A percentile compares a stretch with the other conserved stretches of the same genome.
phyloP scores from a whole-genome alignment of 192 early-diverging fungal species.

The Obelidium mucronatum region DNA sequence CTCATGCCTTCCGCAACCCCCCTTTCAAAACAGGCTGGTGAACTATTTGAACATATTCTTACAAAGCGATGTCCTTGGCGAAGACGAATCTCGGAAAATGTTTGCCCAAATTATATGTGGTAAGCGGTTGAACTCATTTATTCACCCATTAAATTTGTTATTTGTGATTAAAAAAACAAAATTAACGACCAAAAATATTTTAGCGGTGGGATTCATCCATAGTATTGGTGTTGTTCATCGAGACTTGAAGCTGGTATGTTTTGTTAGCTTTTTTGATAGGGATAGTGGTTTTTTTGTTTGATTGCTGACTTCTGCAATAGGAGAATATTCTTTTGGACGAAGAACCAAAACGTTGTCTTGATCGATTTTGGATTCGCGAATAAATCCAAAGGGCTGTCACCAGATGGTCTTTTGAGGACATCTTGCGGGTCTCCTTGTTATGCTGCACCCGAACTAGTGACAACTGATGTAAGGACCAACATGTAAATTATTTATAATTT shows the following conservation, averaged over 20 bases:
- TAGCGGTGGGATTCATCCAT: constrained; percentile 91
- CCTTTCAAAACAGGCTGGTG: no score
- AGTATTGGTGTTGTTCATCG: constrained; percentile 92
- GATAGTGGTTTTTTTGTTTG: no score
- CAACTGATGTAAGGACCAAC: constrained; percentile 72
- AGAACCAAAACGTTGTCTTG: constrained; percentile 89
- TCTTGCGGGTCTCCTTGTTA: constrained; percentile 99
- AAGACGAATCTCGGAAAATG: constrained; percentile 85
- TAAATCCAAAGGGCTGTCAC: constrained; percentile 68
- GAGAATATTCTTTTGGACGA: constrained; percentile 94
- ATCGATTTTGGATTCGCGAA: constrained; percentile 99
- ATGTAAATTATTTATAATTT: constrained; percentile 25
- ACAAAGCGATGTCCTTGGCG: constrained; percentile 90
- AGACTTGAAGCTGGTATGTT: constrained; percentile 88
- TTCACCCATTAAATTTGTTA: no score
- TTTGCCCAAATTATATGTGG: constrained; percentile 91
- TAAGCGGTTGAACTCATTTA: neutral
- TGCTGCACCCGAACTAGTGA: constrained; percentile 97
- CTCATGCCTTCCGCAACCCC: no score
- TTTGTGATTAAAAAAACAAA: no score
- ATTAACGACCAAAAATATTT: no score
- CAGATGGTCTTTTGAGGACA: constrained; percentile 77
- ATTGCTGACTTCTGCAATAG: constrained; percentile 43
- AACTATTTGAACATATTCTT: constrained; percentile 97
- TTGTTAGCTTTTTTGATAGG: neutral